Conservation (phyloP, 768 basidiomycete species). For the Auricularia heimuer region DNA sequence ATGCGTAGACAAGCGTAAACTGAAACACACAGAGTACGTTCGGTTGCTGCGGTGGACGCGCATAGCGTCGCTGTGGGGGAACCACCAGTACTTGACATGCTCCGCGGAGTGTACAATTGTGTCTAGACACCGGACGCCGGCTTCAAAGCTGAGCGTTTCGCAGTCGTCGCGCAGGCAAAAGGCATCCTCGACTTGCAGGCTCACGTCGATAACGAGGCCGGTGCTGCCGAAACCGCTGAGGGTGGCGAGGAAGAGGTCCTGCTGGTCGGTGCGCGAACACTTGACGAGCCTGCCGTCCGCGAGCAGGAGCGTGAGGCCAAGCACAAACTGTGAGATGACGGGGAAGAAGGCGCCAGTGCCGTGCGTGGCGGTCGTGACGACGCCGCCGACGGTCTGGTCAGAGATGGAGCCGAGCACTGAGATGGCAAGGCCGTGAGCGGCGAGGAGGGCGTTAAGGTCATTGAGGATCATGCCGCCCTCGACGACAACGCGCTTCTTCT, state of each 20-base stretch:
- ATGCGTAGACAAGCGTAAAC: conserved; percentile 5
- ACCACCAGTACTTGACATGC: conserved; percentile 96
- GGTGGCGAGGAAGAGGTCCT: conserved; percentile 81
- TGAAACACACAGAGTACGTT: conserved; percentile 55
- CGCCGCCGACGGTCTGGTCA: conserved; percentile 88
- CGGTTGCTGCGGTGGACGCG: conserved; percentile 67
- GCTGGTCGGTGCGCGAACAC: conserved; percentile 45
- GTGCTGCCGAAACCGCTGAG: conserved; percentile 87
- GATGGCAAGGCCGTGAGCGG: conserved; percentile 65
- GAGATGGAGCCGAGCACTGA: conserved; percentile 92
- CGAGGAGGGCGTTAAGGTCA: conserved; percentile 60
- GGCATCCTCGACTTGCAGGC: conserved; percentile 68
- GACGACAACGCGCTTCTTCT: conserved; percentile 55
- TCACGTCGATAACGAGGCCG: conserved; percentile 73
- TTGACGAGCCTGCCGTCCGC: conserved; percentile 62
- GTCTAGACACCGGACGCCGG: conserved; percentile 50
- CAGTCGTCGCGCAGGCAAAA: conserved; percentile 74
- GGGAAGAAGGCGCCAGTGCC: conserved; percentile 75
- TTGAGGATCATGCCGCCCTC: conserved; percentile 75
- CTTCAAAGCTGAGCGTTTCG: conserved; percentile 49
- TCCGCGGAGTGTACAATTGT: conserved; percentile 53
- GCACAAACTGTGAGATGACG: conserved; percentile 74
- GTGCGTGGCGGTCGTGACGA: conserved; percentile 91
- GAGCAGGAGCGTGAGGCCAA: conserved; percentile 63
- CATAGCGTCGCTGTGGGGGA: conserved; percentile 64